Evolutionary conservation across 2,329 filamentous ascomycete species (phyloP), one percentile per base, ranked within the genome.

Genomic region (Aureobasidium sp.): DNA sequence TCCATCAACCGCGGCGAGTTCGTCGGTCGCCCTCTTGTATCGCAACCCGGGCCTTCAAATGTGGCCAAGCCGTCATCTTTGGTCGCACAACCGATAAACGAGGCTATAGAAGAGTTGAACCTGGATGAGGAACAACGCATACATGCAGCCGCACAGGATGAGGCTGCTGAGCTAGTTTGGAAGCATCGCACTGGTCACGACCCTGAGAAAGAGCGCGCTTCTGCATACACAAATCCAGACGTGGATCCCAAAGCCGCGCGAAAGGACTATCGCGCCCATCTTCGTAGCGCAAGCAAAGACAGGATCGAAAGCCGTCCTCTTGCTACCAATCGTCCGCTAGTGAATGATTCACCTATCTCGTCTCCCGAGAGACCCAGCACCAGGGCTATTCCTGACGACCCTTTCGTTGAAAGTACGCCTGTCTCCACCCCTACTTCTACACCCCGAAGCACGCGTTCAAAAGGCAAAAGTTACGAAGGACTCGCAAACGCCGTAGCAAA

Each of bases 91-190:
- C 87, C 87, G 22, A 74, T 92, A 63, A 82, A 87, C 19, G 81
- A 85, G 64, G 88, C 89, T 12, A 84, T 92, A 79, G 84, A 90
- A 66, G 85, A 89, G 68, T 83, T 91, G 81, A 83, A 89, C 63
- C 65, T 88, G 31, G 80, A 85, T 2, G 85, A 87, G 22, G 85
- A 87, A 63, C 72, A 78, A 63, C 82, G 82, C 48, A 72, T 92
- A 53, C 88, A 89, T 71, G 77, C 83, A 14, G 86, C 87, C 44
- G 89, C 89, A 33, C 84, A 90, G 64, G 79, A 90, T 63, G 89
- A 93, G 72, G 89, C 89, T 12, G 86, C 88, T 1, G 88, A 92
- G 71, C 79, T 93, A 49, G 89, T 93, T 47, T 91, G 85, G 82
- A 84, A 86, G 69, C 89, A 93, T 70, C 81, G 87, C 70, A 82